phyloP scores from a whole-genome alignment of 2,329 filamentous ascomycete species.

The Ceratocystis papillata region DNA sequence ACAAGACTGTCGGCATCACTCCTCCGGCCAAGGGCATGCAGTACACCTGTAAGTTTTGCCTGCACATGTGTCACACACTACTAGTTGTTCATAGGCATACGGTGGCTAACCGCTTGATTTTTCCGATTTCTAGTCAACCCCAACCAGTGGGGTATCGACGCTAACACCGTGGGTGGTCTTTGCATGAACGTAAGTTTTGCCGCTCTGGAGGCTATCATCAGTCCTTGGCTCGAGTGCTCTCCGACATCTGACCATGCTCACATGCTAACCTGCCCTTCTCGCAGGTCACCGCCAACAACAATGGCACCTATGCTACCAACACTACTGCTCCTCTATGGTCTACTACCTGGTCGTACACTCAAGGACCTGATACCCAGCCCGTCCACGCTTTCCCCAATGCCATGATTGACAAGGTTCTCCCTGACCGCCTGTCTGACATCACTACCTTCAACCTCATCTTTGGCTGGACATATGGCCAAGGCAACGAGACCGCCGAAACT shows the following conservation, averaged over 20 bases:
- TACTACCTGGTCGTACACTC: conserved; percentile 44
- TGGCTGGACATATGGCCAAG: conserved; percentile 41
- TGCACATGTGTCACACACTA: background rate
- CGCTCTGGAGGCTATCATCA: conserved; percentile 16
- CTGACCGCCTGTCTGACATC: conserved; percentile 34
- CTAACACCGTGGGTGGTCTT: conserved; percentile 33
- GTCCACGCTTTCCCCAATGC: conserved; percentile 48
- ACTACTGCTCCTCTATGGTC: conserved; percentile 40
- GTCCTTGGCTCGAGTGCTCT: background rate
- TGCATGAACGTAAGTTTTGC: conserved; percentile 43
- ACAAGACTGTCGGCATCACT: conserved; percentile 38
- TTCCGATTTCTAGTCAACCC: conserved; percentile 39
- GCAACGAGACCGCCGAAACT: conserved; percentile 33
- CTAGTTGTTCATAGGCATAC: background rate
- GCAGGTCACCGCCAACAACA: conserved; percentile 41
- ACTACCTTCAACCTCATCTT: conserved; percentile 36
- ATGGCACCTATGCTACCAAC: conserved; percentile 40
- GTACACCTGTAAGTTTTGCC: conserved; percentile 37
- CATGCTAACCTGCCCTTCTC: conserved; percentile 13
- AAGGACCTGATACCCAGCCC: conserved; percentile 34
- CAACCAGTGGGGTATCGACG: conserved; percentile 43
- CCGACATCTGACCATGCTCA: background rate
- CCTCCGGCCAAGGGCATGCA: conserved; percentile 36
- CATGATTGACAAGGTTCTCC: conserved; percentile 38
- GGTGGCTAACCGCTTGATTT: background rate